These are phyloP conservation scores for Kodamaea arcana DNA, from an alignment of 1,139 yeast species.

Conservation along the genomic window DNA sequence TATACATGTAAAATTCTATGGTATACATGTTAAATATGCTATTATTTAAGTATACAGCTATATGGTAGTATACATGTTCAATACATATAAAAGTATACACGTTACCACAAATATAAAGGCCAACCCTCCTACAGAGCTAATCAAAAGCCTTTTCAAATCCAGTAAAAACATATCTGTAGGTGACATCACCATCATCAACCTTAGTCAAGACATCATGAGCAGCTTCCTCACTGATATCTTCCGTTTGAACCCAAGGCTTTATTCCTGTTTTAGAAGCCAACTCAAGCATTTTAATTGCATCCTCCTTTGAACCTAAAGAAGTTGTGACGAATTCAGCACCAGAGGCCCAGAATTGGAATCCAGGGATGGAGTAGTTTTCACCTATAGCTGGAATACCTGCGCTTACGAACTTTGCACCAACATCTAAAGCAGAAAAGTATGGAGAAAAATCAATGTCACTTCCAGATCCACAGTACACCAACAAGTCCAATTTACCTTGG, in stretches of 20 bases:
- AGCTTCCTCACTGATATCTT: constrained; percentile 33
- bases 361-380: constrained; percentile 24
- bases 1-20: no score
- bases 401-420: constrained; percentile 48
- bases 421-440: constrained; percentile 30
- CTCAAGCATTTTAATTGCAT: constrained; percentile 19
- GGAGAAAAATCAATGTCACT: constrained; percentile 29
- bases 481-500: constrained; percentile 39
- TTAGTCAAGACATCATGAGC: constrained; percentile 28
- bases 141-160: constrained; percentile 11
- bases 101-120: no score
- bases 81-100: no score
- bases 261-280: constrained; percentile 37
- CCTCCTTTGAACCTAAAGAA: constrained; percentile 23
- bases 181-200: constrained; percentile 21
- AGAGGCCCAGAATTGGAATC: constrained; percentile 24
- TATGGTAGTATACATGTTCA: no score
- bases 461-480: constrained; percentile 46
- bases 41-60: no score
- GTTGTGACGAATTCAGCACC: constrained; percentile 28
- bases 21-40: no score
- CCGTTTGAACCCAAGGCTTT: constrained; percentile 40
- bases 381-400: constrained; percentile 48
- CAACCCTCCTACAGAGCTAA: no score
- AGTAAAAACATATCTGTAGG: constrained; percentile 17